Evolutionary conservation across 139 green algal species (phyloP).

Genomic region (Micromonas pusilla): DNA sequence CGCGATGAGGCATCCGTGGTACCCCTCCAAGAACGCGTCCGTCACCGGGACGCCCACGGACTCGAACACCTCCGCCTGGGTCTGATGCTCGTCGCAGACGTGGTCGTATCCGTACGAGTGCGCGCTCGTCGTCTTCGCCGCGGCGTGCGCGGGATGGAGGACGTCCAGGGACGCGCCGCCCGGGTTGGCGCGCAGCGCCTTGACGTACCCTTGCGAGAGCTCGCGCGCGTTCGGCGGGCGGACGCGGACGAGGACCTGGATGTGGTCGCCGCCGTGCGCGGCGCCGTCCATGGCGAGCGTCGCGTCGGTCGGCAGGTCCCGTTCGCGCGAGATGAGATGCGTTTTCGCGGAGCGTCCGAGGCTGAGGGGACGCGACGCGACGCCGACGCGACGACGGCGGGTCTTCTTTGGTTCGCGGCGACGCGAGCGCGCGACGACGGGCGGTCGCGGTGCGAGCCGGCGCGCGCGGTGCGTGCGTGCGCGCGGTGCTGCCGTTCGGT

Average conservation of each 20-base stretch:
- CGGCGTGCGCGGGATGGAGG: not conserved
- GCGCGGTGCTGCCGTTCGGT: no score
- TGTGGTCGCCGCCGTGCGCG: no score
- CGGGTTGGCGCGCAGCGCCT: not conserved
- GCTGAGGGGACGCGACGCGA: no score
- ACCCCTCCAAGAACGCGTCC: conserved; percentile 38
- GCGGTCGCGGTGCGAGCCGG: no score
- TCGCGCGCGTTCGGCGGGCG: conserved; percentile 15
- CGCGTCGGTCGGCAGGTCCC: no score
- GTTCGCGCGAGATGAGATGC: no score
- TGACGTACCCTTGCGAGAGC: conserved; percentile 3
- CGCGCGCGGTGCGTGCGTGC: no score
- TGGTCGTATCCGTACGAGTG: conserved; percentile 4
- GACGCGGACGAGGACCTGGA: conserved; percentile 23
- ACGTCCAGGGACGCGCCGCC: not conserved
- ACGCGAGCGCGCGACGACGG: no score
- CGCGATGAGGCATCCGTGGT: conserved; percentile 43
- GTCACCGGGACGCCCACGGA: conserved; percentile 32
- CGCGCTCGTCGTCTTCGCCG: not conserved
- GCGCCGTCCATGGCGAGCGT: no score
- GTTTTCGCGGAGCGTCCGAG: no score
- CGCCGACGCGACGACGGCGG: no score
- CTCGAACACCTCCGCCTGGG: conserved; percentile 37
- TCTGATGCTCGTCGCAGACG: not conserved
- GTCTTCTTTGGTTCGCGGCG: no score